phyloP scores from a whole-genome alignment of 495 filamentous ascomycete genomes.

The Penicillium odoratum region DNA sequence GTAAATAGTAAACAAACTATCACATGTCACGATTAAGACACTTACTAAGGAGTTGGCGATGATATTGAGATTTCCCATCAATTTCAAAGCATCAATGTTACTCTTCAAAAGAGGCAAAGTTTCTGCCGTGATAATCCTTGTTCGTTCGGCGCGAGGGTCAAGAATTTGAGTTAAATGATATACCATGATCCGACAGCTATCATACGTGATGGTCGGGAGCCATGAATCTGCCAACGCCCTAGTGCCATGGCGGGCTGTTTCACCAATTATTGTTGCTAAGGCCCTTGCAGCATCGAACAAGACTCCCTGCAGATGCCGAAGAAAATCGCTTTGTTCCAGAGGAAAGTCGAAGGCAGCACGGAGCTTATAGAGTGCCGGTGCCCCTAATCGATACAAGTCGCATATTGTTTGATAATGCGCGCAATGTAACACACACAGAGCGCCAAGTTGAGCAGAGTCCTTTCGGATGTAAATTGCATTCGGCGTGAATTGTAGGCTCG shows the following conservation, averaged over 20 bases:
- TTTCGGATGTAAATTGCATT: conserved; percentile 36
- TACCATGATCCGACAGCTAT: conserved; percentile 36
- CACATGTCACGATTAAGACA: not conserved
- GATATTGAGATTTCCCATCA: conserved; percentile 27
- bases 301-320: conserved; percentile 24
- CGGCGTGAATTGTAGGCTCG: conserved; percentile 28
- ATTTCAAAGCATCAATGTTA: conserved; percentile 28
- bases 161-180: conserved; percentile 36
- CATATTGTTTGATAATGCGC: conserved; percentile 34
- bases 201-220: conserved; percentile 36
- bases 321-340: conserved; percentile 26
- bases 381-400: conserved; percentile 35
- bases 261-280: conserved; percentile 30
- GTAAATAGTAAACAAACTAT: not conserved
- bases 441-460: conserved; percentile 31
- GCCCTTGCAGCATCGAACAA: conserved; percentile 30
- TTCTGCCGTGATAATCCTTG: conserved; percentile 21
- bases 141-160: conserved; percentile 22
- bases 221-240: conserved; percentile 33
- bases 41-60: conserved; percentile 26
- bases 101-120: conserved; percentile 27
- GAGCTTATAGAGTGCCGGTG: conserved; percentile 33
- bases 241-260: conserved; percentile 27
- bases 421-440: conserved; percentile 32
- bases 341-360: conserved; percentile 34